Evolutionary conservation across 192 early-diverging fungal genomes (phyloP).

Genomic region (Umbelopsis ramanniana): DNA sequence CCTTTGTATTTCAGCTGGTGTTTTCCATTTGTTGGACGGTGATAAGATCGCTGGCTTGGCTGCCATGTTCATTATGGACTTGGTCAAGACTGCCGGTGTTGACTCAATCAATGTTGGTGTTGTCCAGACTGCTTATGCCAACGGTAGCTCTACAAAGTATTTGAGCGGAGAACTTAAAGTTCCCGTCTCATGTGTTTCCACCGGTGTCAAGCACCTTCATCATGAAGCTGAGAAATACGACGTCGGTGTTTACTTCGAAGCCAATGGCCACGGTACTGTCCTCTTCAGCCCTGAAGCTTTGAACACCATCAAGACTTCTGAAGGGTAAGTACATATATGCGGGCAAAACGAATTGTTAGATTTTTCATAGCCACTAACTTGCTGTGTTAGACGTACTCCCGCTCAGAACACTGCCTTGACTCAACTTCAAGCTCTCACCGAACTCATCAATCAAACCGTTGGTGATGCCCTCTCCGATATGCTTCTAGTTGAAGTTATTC

Average conservation of each 20-base stretch:
- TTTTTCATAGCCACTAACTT: neutral
- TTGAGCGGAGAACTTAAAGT: slow-evolving; percentile 84
- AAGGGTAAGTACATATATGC: slow-evolving; percentile 52
- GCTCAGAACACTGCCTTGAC: slow-evolving; percentile 79
- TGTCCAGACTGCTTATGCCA: slow-evolving; percentile 99
- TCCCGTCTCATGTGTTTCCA: slow-evolving; percentile 93
- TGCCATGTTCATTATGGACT: slow-evolving; percentile 92
- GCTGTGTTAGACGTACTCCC: slow-evolving; percentile 58
- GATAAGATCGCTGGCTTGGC: slow-evolving; percentile 98
- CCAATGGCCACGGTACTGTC: slow-evolving; percentile 99
- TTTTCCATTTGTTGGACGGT: slow-evolving; percentile 94
- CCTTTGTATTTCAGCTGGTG: slow-evolving; percentile 48
- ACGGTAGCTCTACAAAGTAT: slow-evolving; percentile 95
- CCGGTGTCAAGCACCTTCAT: slow-evolving; percentile 99
- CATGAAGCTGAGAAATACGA: slow-evolving; percentile 98
- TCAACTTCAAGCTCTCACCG: slow-evolving; percentile 81
- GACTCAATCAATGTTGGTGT: slow-evolving; percentile 85
- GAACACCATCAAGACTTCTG: slow-evolving; percentile 71
- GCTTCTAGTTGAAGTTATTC: slow-evolving; percentile 91
- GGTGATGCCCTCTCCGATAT: slow-evolving; percentile 98
- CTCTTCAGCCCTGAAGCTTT: slow-evolving; percentile 85
- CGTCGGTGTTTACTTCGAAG: slow-evolving; percentile 99
- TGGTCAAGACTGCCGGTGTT: slow-evolving; percentile 81
- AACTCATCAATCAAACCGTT: slow-evolving; percentile 98
- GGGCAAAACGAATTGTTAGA: neutral